Conservation (phyloP, 176 grass and related monocot genomes). For the Phoenix dactylifera region DNA sequence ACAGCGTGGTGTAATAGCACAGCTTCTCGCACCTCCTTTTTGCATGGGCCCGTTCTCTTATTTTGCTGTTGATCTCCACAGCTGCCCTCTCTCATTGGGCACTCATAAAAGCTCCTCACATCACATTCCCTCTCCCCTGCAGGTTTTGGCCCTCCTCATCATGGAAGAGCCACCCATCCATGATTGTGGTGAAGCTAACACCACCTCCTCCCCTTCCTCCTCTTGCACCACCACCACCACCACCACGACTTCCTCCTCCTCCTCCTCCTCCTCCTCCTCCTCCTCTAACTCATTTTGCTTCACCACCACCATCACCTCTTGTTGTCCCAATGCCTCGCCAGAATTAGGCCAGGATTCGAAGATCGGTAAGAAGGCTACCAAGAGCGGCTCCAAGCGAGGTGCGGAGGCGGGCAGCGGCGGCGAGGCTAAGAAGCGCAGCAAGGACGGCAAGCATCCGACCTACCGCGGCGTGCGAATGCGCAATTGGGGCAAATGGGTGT, state of each 20-base stretch:
- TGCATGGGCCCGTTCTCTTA: not conserved
- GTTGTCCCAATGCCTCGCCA: constrained; percentile 24
- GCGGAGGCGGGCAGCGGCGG: constrained; percentile 8
- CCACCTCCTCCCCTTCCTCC: constrained; percentile 18
- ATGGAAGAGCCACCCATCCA: constrained; percentile 22
- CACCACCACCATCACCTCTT: constrained; percentile 9
- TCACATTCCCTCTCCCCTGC: constrained; percentile 3
- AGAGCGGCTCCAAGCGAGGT: constrained; percentile 12
- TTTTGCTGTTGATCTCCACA: too few species aligned
- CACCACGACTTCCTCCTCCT: constrained; percentile 22
- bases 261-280: constrained; percentile 28
- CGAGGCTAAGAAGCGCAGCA: constrained; percentile 28
- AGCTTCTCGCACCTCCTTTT: not conserved
- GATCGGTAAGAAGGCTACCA: not conserved
- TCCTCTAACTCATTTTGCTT: constrained; percentile 26
- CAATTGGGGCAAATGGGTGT: constrained; percentile 83
- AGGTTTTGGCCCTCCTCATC: not conserved
- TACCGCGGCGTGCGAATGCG: constrained; percentile 76
- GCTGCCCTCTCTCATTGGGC: not conserved
- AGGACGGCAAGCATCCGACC: constrained; percentile 44
- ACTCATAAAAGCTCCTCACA: constrained; percentile 32
- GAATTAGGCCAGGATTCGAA: not conserved
- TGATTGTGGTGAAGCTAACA: constrained; percentile 35
- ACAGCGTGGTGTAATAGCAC: not conserved
- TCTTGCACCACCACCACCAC: constrained; percentile 18